Percentiles rank a stretch among this genome's conserved stretches.
phyloP scores from a whole-genome alignment of 352 stramenopile species.

The Pythium aquatile region DNA sequence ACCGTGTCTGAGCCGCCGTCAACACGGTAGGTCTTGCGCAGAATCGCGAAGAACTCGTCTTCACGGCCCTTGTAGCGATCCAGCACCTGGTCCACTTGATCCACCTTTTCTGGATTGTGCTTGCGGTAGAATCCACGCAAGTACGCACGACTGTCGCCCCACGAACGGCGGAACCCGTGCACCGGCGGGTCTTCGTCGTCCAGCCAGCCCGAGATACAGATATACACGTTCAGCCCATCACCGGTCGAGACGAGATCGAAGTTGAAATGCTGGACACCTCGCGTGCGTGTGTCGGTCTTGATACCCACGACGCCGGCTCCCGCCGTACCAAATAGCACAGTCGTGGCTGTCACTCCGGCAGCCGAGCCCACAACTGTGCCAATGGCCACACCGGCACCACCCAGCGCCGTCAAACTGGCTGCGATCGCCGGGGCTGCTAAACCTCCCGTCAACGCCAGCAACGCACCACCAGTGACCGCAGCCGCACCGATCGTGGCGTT shows the following conservation, averaged over 20 bases:
- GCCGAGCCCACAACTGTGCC: conserved; percentile 54
- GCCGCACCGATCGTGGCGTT: conserved; percentile 71
- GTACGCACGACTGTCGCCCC: conserved; percentile 80
- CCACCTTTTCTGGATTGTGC: conserved; percentile 69
- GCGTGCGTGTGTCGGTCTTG: conserved; percentile 74
- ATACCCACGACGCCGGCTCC: conserved; percentile 75
- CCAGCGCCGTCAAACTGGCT: conserved; percentile 52
- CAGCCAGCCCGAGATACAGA: conserved; percentile 82
- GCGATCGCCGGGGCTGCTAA: conserved; percentile 63
- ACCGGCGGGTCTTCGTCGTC: conserved; percentile 66
- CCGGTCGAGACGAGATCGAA: conserved; percentile 80
- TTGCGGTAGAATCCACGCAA: conserved; percentile 71
- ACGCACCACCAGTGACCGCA: conserved; percentile 61
- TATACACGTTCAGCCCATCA: conserved; percentile 88
- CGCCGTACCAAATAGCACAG: conserved; percentile 77
- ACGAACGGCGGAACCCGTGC: conserved; percentile 65
- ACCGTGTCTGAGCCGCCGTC: conserved; percentile 28
- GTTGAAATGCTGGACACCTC: conserved; percentile 74
- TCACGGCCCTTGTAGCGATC: conserved; percentile 82
- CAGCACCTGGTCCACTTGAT: conserved; percentile 77
- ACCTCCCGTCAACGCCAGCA: conserved; percentile 74
- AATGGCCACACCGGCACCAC: conserved; percentile 61
- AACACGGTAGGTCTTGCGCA: conserved; percentile 66
- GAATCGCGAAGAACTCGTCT: conserved; percentile 76
- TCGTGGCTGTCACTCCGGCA: conserved; percentile 62